Base-by-base conservation (phyloP, 1,139 yeast genomes). In the Candida anutae region DNA sequence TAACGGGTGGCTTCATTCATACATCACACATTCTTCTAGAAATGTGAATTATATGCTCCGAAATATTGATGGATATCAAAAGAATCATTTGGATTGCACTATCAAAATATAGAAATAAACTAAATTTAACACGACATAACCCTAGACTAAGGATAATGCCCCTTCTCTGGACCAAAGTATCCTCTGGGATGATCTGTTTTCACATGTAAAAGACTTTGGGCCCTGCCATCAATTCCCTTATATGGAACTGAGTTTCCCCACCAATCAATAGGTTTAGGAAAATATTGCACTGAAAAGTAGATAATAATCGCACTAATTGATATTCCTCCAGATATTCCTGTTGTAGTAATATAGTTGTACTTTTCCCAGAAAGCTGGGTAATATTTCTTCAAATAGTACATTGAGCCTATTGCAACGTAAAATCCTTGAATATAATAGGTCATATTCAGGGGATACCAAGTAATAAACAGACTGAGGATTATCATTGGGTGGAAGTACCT, bases 261-360 rank as follows among this genome's bases (percentile, higher is more conserved):
- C 48, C 50, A 43, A 21, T 22, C 22, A 8, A 45, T 26, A 12
- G 28, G 29, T 22, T 34, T 35, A 12, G 34, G 36, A 17, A 41
- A 39, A 21, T 43, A 44, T 21, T 44, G 46, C 4, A 42, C 47
- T 1, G 48, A 38, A 30, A 45, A 45, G 30, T 39, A 44, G 13
- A 45, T 43, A 20, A 45, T 41, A 16, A 44, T 31, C 10, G 36
- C 36, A 27, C 40, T 26, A 28, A 43, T 42, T 2, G 48, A 45
- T 19, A 41, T 42, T 20, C 49, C 49, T 5, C 48, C 48, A 15
- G 39, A 24, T 34, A 43, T 33, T 1, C 39, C 47, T 4, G 42
- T 42, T 3, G 42, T 29, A 27, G 43, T 34, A 11, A 45, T 26
- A 24, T 43, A 45, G 28, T 45, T 45, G 30, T 34, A 32, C 37